phyloP scores from a whole-genome alignment of 495 filamentous ascomycete genomes.

The Penicillium cataractarum region DNA sequence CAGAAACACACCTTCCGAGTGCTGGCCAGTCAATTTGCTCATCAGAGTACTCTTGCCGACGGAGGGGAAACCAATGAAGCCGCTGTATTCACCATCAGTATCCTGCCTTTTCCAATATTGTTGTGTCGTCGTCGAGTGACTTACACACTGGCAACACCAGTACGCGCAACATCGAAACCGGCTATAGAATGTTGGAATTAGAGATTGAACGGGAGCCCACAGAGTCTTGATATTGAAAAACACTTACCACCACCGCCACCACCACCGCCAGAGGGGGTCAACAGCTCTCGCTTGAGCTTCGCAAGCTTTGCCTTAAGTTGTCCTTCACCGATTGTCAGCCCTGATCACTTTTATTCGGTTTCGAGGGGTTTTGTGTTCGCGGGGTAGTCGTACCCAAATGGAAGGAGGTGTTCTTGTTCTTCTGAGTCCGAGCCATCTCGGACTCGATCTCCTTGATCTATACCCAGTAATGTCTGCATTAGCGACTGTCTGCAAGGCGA shows the following conservation, averaged over 20 bases:
- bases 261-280: conserved; percentile 80
- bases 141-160: conserved; percentile 93
- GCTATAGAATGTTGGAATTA: conserved; percentile 49
- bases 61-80: conserved; percentile 83
- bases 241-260: conserved; percentile 72
- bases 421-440: conserved; percentile 97
- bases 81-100: conserved; percentile 32
- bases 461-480: conserved; percentile 25
- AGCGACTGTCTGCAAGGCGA: conserved; percentile 27
- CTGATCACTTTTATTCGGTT: conserved; percentile 9
- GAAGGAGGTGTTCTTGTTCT: conserved; percentile 96
- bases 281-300: conserved; percentile 92
- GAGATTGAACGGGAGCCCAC: conserved; percentile 11
- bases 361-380: conserved; percentile 6
- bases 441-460: conserved; percentile 98
- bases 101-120: background rate
- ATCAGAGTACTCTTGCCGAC: conserved; percentile 98
- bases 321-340: conserved; percentile 53
- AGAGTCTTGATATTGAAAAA: background rate
- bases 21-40: conserved; percentile 91
- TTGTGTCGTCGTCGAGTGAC: conserved; percentile 42
- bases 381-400: conserved; percentile 58
- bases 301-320: conserved; percentile 98
- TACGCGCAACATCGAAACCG: conserved; percentile 97
- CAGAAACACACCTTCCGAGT: conserved; percentile 72